A percentile compares a stretch with the other conserved stretches of the same genome.
These are phyloP conservation scores for Colletotrichum chlorophyti DNA, from an alignment of 2,329 filamentous ascomycete genomes.

Conservation along the genomic window DNA sequence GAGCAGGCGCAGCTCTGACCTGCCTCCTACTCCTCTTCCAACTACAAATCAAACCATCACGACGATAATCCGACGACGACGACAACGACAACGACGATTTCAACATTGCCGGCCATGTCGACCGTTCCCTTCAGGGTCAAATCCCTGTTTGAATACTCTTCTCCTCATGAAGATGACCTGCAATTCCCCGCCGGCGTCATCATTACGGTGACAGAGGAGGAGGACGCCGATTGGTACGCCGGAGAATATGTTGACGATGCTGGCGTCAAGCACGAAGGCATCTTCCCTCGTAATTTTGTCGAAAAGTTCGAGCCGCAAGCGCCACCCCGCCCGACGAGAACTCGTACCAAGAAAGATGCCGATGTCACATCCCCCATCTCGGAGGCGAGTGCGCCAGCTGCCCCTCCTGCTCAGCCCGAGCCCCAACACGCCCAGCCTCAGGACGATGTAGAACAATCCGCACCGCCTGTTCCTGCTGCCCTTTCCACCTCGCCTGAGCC, in stretches of 20 bases:
- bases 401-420: constrained; percentile 40
- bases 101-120: constrained; percentile 28
- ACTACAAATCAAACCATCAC: constrained; percentile 8
- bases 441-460: constrained; percentile 40
- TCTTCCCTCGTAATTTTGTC: constrained; percentile 97
- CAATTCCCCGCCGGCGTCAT: constrained; percentile 85
- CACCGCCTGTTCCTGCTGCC: constrained; percentile 37
- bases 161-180: constrained; percentile 93
- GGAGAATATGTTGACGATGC: constrained; percentile 83
- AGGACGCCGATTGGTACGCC: constrained; percentile 92
- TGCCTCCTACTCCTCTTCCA: constrained; percentile 26
- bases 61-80: neutral
- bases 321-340: constrained; percentile 82
- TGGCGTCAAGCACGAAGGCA: constrained; percentile 79
- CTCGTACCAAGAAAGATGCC: constrained; percentile 71
- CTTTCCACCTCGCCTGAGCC: constrained; percentile 41
- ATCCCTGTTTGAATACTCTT: constrained; percentile 93
- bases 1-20: constrained; percentile 19
- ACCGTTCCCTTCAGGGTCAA: constrained; percentile 88
- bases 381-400: constrained; percentile 35
- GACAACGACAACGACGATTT: constrained; percentile 7
- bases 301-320: constrained; percentile 93
- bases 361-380: constrained; percentile 37
- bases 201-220: constrained; percentile 91
- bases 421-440: constrained; percentile 39